phyloP scores from a whole-genome alignment of 768 basidiomycete genomes.

The Auricularia heimuer region DNA sequence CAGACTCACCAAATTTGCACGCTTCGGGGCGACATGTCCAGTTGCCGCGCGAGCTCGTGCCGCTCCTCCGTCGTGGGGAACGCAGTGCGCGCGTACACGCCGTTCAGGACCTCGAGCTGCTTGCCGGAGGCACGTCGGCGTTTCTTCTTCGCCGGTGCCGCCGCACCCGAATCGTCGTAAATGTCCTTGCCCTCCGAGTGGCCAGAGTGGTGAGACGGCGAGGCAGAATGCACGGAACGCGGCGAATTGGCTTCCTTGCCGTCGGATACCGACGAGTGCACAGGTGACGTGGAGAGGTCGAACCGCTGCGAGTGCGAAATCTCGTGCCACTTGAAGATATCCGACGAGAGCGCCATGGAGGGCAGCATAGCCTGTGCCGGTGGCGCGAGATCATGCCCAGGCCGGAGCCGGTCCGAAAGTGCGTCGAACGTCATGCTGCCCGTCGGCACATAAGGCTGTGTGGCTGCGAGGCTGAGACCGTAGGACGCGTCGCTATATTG shows the following conservation, averaged over 20 bases:
- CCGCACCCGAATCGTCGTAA: not conserved
- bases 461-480: not conserved
- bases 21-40: constrained; percentile 77
- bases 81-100: constrained; percentile 69
- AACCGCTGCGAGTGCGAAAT: not conserved
- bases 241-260: not conserved
- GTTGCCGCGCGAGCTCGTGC: constrained; percentile 58
- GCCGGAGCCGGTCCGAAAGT: not conserved
- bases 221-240: not conserved
- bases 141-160: constrained; percentile 52
- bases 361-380: not conserved
- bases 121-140: constrained; percentile 75
- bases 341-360: not conserved
- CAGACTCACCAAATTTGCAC: constrained; percentile 75
- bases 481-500: not conserved
- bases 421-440: not conserved
- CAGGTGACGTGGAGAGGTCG: not conserved
- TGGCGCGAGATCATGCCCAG: not conserved
- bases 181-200: not conserved
- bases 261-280: not conserved
- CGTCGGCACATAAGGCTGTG: not conserved
- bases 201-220: not conserved
- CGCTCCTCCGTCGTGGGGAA: constrained; percentile 86
- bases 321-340: not conserved
- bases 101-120: constrained; percentile 73